phyloP scores from a whole-genome alignment of 2,329 filamentous ascomycete species.

The Beauveria scarabaeidicola region DNA sequence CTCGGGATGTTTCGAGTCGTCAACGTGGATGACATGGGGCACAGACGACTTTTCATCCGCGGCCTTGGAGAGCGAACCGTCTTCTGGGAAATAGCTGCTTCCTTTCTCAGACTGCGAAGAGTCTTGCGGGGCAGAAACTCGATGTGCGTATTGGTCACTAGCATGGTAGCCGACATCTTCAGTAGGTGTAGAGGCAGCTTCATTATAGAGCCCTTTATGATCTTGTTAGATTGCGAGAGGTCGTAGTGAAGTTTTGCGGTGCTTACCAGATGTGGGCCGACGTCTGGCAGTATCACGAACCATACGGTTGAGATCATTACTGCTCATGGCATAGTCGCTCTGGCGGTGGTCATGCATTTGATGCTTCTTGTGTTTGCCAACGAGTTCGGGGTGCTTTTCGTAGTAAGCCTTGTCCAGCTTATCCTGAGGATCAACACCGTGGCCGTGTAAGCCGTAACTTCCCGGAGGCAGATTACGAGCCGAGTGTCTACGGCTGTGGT shows the following conservation, averaged over 20 bases:
- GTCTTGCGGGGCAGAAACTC: constrained; percentile 61
- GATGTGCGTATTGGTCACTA: constrained; percentile 72
- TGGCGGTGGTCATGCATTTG: constrained; percentile 45
- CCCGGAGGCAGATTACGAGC: constrained; percentile 66
- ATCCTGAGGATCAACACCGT: constrained; percentile 66
- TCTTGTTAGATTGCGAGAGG: constrained; percentile 18
- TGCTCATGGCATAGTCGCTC: constrained; percentile 76
- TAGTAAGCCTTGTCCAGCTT: constrained; percentile 89
- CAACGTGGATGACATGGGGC: constrained; percentile 63
- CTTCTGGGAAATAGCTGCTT: neutral
- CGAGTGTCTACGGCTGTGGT: constrained; percentile 66
- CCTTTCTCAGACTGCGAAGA: constrained; percentile 18
- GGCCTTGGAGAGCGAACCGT: neutral
- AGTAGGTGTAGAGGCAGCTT: constrained; percentile 66
- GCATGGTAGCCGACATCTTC: constrained; percentile 88
- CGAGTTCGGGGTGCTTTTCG: constrained; percentile 78
- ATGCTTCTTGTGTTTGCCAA: constrained; percentile 61
- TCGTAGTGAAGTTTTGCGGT: neutral
- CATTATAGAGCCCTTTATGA: constrained; percentile 51
- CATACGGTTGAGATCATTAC: constrained; percentile 82
- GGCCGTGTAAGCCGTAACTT: constrained; percentile 88
- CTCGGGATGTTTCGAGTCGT: constrained; percentile 42
- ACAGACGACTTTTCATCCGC: constrained; percentile 31
- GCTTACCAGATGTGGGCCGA: constrained; percentile 20
- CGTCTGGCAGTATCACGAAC: constrained; percentile 61